phyloP scores from a whole-genome alignment of 139 green algal genomes.

The Ettlia oleoabundans region DNA sequence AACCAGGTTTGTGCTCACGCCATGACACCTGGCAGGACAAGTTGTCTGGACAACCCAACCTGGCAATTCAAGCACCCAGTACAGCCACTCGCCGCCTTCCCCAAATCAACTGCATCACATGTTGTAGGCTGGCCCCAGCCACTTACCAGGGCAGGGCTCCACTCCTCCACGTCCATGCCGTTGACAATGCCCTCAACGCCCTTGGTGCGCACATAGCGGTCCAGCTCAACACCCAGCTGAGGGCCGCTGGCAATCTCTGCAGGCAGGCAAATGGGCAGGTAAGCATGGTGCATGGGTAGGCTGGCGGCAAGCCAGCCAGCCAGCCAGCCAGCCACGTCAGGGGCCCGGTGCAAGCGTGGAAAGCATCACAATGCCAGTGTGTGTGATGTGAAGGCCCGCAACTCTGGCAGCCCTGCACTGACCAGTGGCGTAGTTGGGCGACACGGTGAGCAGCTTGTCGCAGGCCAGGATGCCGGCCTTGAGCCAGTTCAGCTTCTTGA shows the following conservation, averaged over 20 bases:
- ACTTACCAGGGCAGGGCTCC: slow-evolving; percentile 88
- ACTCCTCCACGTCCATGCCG: slow-evolving; percentile 97
- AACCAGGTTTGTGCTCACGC: too few species aligned
- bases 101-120: too few species aligned
- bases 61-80: too few species aligned
- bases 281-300: neutral
- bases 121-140: too few species aligned
- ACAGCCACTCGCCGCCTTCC: too few species aligned
- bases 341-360: neutral
- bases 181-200: slow-evolving; percentile 98
- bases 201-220: slow-evolving; percentile 69
- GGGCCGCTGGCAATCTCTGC: slow-evolving; percentile 82
- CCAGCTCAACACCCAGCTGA: slow-evolving; percentile 90
- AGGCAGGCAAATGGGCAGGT: neutral
- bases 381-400: too few species aligned
- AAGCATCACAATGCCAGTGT: too few species aligned
- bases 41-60: too few species aligned
- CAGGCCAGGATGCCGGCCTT: slow-evolving; percentile 86
- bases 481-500: slow-evolving; percentile 98
- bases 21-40: too few species aligned
- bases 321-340: neutral
- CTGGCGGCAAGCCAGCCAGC: neutral
- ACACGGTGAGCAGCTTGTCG: slow-evolving; percentile 96
- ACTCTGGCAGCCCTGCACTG: neutral
- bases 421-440: slow-evolving; percentile 91